A percentile compares a stretch with the other conserved stretches of the same genome.
Evolutionary conservation across 495 filamentous ascomycete genomes (phyloP).

Genomic region (Trichoderma erinaceum): DNA sequence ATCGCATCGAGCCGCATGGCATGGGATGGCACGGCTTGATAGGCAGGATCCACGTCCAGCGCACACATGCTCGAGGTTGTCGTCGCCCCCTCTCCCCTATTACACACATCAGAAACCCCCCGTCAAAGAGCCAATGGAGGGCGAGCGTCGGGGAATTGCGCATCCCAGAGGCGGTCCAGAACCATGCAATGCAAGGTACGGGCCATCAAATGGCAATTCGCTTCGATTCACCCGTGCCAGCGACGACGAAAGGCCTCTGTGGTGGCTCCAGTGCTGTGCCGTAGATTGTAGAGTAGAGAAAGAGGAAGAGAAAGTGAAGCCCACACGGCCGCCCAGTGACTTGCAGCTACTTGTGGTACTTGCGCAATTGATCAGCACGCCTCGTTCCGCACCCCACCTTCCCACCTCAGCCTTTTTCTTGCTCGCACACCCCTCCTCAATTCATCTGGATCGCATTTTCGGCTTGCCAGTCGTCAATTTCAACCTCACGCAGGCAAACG

Average conservation of each 20-base stretch:
- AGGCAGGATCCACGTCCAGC: background rate
- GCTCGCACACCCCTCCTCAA: background rate
- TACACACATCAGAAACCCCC: background rate
- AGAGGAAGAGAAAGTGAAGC: background rate
- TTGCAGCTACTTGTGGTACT: conserved; percentile 7
- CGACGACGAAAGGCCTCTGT: no score
- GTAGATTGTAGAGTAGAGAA: background rate
- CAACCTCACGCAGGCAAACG: background rate
- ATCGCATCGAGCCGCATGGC: conserved; percentile 5
- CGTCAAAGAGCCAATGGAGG: background rate
- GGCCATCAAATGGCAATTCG: background rate
- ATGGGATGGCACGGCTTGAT: background rate
- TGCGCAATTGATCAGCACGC: background rate
- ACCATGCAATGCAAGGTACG: conserved; percentile 9
- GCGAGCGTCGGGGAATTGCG: no score
- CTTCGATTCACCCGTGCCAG: no score
- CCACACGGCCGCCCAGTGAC: background rate
- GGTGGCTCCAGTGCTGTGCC: background rate
- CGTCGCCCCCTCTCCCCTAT: background rate
- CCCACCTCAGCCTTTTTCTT: background rate
- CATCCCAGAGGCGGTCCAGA: background rate
- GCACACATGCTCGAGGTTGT: background rate
- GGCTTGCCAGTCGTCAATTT: background rate
- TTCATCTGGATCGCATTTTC: background rate
- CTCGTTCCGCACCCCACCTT: background rate